phyloP scores from a whole-genome alignment of 2,329 filamentous ascomycete genomes.

The Paraconiothyrium brasiliense region DNA sequence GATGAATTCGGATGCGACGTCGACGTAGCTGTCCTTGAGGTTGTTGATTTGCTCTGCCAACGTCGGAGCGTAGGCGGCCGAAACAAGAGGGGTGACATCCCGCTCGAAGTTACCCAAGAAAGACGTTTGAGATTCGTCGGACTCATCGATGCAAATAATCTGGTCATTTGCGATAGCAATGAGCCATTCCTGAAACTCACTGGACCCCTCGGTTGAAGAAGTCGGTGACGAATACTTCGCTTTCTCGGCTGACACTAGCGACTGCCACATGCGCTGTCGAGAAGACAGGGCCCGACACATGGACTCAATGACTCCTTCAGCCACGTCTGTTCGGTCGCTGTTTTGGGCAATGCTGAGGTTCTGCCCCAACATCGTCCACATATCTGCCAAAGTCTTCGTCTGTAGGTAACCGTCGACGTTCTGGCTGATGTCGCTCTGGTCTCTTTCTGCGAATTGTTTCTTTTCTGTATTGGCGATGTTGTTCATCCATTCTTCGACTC shows the following conservation, averaged over 20 bases:
- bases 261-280: slow-evolving; percentile 86
- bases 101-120: slow-evolving; percentile 88
- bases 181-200: slow-evolving; percentile 85
- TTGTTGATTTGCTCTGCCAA: slow-evolving; percentile 76
- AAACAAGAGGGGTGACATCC: slow-evolving; percentile 83
- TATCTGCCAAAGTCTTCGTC: slow-evolving; percentile 88
- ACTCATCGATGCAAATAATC: slow-evolving; percentile 96
- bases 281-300: slow-evolving; percentile 89
- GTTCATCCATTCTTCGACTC: slow-evolving; percentile 97
- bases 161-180: slow-evolving; percentile 98
- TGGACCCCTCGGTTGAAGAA: slow-evolving; percentile 72
- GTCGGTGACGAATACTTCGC: slow-evolving; percentile 69
- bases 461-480: slow-evolving; percentile 86
- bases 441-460: slow-evolving; percentile 81
- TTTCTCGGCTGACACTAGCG: slow-evolving; percentile 86
- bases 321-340: slow-evolving; percentile 86
- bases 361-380: slow-evolving; percentile 97
- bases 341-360: slow-evolving; percentile 86
- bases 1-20: slow-evolving; percentile 93
- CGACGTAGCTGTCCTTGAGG: slow-evolving; percentile 91
- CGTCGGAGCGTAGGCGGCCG: slow-evolving; percentile 77
- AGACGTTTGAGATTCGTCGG: slow-evolving; percentile 72
- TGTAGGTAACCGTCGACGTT: slow-evolving; percentile 86
- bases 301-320: slow-evolving; percentile 93
- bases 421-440: slow-evolving; percentile 79